Conservation (phyloP, 345 rosid species). For the Corchorus capsularis region DNA sequence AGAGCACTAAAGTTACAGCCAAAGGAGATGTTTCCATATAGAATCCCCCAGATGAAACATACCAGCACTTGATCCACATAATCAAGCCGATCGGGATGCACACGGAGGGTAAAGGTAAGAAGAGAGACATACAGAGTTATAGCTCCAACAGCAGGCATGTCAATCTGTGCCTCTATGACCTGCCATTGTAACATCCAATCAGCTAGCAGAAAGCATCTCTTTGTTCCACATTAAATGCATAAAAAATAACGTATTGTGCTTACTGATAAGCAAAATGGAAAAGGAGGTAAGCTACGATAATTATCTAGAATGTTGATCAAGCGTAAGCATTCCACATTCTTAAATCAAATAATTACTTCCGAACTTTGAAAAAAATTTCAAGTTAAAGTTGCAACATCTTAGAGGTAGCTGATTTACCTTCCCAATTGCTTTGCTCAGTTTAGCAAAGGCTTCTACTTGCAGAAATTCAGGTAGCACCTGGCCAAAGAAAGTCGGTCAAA, state of each 20-base stretch:
- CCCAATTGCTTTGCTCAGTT: conserved; percentile 80
- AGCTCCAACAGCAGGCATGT: conserved; percentile 86
- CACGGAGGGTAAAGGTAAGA: conserved; percentile 83
- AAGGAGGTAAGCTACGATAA: neutral
- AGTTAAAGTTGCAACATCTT: conserved; percentile 14
- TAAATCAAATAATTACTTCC: neutral
- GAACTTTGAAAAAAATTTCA: conserved; percentile 1
- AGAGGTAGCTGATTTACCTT: conserved; percentile 52
- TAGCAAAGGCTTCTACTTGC: conserved; percentile 91
- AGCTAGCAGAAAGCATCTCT: conserved; percentile 4
- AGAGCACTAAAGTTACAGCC: neutral
- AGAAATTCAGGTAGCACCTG: conserved; percentile 81
- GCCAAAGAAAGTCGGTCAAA: conserved; percentile 14
- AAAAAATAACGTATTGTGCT: neutral
- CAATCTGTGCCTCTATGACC: conserved; percentile 86
- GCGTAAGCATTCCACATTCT: neutral
- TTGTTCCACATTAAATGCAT: neutral
- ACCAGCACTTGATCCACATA: conserved; percentile 97
- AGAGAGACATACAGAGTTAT: conserved; percentile 83
- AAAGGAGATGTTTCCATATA: conserved; percentile 6
- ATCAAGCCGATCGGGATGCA: conserved; percentile 90
- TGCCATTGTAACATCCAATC: conserved; percentile 31
- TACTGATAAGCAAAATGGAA: neutral
- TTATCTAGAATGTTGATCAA: neutral
- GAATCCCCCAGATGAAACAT: conserved; percentile 32